Conservation (phyloP, 441 rosid species). For the Mallotus repandus region DNA sequence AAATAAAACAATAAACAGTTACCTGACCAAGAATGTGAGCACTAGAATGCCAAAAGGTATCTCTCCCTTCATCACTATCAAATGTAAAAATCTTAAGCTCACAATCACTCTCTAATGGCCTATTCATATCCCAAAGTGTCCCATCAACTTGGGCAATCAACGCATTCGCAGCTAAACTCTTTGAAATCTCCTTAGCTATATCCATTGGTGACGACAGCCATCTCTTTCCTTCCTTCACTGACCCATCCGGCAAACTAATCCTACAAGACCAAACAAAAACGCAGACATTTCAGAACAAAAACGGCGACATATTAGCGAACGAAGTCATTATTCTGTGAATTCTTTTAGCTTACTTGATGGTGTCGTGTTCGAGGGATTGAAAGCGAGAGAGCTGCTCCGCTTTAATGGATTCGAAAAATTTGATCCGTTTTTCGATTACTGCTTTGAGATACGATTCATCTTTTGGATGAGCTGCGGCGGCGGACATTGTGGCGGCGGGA, state of each 20-base stretch:
- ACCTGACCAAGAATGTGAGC: slow-evolving; percentile 99
- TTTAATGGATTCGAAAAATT: slow-evolving; percentile 65
- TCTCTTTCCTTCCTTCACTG: slow-evolving; percentile 76
- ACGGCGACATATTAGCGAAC: too few species aligned
- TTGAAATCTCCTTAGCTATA: slow-evolving; percentile 63
- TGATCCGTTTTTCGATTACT: slow-evolving; percentile 70
- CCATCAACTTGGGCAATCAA: slow-evolving; percentile 77
- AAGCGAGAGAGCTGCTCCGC: slow-evolving; percentile 56
- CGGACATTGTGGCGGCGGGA: slow-evolving; percentile 38
- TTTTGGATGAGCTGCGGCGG: slow-evolving; percentile 37
- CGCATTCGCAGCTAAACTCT: slow-evolving; percentile 68
- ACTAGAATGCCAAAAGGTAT: slow-evolving; percentile 98
- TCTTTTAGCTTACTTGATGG: slow-evolving; percentile 52
- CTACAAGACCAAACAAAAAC: slow-evolving; percentile 26
- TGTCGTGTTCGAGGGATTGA: slow-evolving; percentile 61
- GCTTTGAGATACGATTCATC: slow-evolving; percentile 61
- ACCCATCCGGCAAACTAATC: slow-evolving; percentile 48
- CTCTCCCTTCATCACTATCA: slow-evolving; percentile 83
- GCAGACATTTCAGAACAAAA: too few species aligned
- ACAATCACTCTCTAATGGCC: slow-evolving; percentile 80
- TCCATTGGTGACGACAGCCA: slow-evolving; percentile 87
- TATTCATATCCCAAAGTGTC: slow-evolving; percentile 79
- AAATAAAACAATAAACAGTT: background rate
- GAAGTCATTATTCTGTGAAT: too few species aligned
- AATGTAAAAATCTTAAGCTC: slow-evolving; percentile 72